Evolutionary conservation across 2,329 filamentous ascomycete species (phyloP).

Genomic region (Calonectria pseudoturangicola): DNA sequence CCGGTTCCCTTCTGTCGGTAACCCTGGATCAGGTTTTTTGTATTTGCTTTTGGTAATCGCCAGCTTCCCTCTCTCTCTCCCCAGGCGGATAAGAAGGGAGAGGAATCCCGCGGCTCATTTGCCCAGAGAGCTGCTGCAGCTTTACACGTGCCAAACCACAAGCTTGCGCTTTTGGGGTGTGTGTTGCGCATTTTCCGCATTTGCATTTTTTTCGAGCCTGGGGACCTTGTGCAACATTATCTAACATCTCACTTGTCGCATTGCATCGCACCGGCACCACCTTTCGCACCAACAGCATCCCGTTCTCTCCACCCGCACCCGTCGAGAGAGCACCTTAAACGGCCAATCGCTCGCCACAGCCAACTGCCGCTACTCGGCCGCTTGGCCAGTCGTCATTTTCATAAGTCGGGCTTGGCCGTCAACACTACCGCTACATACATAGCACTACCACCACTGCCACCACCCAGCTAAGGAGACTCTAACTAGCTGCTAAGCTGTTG

Average conservation of each 20-base stretch:
- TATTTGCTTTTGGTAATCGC: conserved; percentile 18
- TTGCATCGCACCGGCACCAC: conserved; percentile 31
- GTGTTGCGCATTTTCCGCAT: conserved; percentile 19
- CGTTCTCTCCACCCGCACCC: conserved; percentile 26
- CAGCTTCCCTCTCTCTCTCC: background rate
- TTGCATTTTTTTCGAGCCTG: conserved; percentile 7
- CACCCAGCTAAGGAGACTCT: conserved; percentile 4
- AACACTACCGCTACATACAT: background rate
- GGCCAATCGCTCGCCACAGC: conserved; percentile 15
- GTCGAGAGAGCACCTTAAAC: conserved; percentile 16
- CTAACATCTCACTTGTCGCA: conserved; percentile 31
- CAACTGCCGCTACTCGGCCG: conserved; percentile 12
- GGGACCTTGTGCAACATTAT: conserved; percentile 34
- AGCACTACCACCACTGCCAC: background rate
- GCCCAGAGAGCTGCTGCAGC: background rate
- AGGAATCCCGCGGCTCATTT: conserved; percentile 31
- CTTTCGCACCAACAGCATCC: conserved; percentile 27
- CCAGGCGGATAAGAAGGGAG: conserved; percentile 14
- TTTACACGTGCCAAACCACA: conserved; percentile 37
- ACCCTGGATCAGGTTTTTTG: conserved; percentile 19
- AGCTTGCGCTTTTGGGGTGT: conserved; percentile 2
- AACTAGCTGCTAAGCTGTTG: background rate
- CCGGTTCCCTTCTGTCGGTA: conserved; percentile 37
- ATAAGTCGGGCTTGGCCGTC: conserved; percentile 19
- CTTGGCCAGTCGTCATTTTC: conserved; percentile 24